These are phyloP conservation scores for Dendrocalamus latiflorus DNA, from an alignment of 202 grass and related monocot species.

Conservation along the genomic window DNA sequence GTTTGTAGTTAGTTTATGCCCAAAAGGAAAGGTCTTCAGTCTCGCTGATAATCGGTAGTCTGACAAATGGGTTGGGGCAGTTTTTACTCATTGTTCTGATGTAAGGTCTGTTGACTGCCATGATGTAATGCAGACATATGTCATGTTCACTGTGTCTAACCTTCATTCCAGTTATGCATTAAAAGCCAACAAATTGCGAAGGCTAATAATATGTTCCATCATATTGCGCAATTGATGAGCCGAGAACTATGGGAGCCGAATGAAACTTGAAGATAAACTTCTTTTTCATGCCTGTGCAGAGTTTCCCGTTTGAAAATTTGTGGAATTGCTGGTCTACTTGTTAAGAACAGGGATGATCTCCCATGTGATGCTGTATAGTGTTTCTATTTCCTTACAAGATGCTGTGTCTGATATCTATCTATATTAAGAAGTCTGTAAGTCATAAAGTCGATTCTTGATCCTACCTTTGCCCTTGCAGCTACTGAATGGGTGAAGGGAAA, in stretches of 20 bases:
- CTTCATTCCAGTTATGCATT: neutral
- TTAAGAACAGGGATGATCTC: neutral
- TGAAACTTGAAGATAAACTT: neutral
- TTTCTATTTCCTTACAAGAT: slow-evolving; percentile 6
- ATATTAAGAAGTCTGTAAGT: neutral
- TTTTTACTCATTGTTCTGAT: neutral
- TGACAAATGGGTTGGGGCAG: neutral
- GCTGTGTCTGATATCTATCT: neutral
- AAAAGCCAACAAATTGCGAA: neutral
- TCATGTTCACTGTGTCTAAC: neutral
- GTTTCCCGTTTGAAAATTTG: neutral
- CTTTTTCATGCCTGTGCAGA: neutral
- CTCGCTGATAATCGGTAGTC: neutral
- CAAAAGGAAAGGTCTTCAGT: neutral
- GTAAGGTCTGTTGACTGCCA: neutral
- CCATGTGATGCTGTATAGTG: neutral
- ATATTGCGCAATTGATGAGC: neutral
- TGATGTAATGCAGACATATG: neutral
- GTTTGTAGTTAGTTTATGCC: neutral
- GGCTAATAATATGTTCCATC: neutral
- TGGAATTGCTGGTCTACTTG: neutral
- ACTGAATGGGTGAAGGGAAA: slow-evolving; percentile 99
- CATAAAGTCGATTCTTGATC: neutral
- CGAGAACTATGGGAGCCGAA: neutral
- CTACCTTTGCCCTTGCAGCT: slow-evolving; percentile 39